Evolutionary conservation across 208 protist species (phyloP).

Genomic region (Acanthamoeba culbertsoni): DNA sequence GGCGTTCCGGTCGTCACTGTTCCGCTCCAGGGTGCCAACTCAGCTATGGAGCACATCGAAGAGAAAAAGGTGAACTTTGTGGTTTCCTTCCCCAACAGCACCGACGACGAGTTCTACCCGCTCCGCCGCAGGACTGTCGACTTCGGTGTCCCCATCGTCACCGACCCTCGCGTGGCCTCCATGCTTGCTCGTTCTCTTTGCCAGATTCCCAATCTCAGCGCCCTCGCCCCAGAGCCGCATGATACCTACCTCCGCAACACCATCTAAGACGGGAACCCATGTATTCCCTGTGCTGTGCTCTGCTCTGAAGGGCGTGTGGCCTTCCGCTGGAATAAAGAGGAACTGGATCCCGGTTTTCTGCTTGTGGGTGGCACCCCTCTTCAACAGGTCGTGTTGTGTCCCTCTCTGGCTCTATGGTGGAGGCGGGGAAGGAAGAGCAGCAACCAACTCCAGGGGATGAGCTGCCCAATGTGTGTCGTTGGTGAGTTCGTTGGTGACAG

Average conservation of each 20-base stretch:
- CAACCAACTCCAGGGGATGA: not conserved
- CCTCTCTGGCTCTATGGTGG: no score
- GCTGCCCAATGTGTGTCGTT: not conserved
- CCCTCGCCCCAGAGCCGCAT: not conserved
- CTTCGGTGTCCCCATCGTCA: constrained; percentile 21
- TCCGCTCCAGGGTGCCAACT: not conserved
- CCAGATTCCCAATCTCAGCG: not conserved
- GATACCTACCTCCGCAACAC: constrained; percentile 1
- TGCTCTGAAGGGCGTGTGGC: no score
- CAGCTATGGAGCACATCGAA: not conserved
- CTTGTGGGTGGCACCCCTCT: no score
- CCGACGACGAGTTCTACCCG: not conserved
- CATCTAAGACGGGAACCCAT: not conserved
- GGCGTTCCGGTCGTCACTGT: constrained; percentile 75
- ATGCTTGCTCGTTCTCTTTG: not conserved
- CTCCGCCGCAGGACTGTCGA: constrained; percentile 37
- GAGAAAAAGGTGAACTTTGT: not conserved
- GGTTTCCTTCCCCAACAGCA: constrained; percentile 6
- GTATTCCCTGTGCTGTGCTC: no score
- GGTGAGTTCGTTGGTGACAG: not conserved
- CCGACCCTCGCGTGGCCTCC: not conserved
- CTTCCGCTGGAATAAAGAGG: not conserved
- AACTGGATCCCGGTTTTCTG: no score
- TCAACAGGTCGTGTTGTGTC: no score
- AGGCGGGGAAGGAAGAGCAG: not conserved